These are phyloP conservation scores for Trichoderma sp. DNA, from an alignment of 2,329 filamentous ascomycete species.

Conservation along the genomic window DNA sequence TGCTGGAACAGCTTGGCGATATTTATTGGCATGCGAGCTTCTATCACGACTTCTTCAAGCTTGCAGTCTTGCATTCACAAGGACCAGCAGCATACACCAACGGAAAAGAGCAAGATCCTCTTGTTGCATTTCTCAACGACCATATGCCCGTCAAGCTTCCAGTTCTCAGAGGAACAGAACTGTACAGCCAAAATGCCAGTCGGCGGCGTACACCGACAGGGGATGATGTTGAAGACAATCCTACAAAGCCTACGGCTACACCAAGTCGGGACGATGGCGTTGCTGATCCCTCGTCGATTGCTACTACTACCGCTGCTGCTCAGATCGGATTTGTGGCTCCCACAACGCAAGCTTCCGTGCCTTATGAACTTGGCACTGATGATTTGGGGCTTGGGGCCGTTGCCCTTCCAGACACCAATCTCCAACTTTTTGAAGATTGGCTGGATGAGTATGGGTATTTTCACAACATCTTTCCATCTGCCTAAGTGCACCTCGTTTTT, in stretches of 20 bases:
- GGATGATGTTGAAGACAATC: background rate
- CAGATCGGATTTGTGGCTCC: background rate
- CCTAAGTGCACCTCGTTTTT: background rate
- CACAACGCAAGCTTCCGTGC: background rate
- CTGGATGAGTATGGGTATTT: slow-evolving; percentile 19
- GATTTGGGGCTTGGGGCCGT: background rate
- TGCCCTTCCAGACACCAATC: slow-evolving; percentile 3
- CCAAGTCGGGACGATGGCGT: background rate
- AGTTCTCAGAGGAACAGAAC: background rate
- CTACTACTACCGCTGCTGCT: background rate
- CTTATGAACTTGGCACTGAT: background rate
- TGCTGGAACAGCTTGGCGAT: slow-evolving; percentile 24
- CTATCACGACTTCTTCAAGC: slow-evolving; percentile 27
- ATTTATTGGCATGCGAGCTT: slow-evolving; percentile 29
- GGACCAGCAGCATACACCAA: background rate
- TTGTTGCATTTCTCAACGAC: slow-evolving; percentile 20
- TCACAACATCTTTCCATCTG: slow-evolving; percentile 19
- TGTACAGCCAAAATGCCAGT: background rate
- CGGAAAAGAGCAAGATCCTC: slow-evolving; percentile 1
- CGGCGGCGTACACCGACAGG: background rate
- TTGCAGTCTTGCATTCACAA: slow-evolving; percentile 11
- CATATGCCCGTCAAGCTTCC: background rate
- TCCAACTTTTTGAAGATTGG: slow-evolving; percentile 22
- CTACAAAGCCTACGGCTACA: background rate
- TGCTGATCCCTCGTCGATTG: background rate